A percentile compares a stretch with the other conserved stretches of the same genome.
Conservation (phyloP, 345 rosid genomes). For the Salix purpurea region DNA sequence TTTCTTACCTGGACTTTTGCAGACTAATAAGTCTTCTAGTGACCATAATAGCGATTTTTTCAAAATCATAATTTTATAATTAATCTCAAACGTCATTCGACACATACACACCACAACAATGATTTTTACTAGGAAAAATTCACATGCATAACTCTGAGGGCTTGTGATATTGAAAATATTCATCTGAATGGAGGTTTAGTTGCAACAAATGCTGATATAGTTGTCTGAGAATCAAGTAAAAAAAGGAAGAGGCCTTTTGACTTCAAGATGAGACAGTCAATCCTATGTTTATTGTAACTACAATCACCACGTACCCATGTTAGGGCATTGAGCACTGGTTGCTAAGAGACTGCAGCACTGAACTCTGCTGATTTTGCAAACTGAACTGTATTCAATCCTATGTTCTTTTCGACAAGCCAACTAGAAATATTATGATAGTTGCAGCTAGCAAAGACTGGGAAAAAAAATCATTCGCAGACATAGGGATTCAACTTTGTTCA, state of each 20-base stretch:
- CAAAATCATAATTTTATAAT: too few relatives aligned
- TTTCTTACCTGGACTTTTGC: rapidly evolving
- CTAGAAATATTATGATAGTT: neutral
- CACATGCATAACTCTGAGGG: neutral
- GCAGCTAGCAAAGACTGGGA: neutral
- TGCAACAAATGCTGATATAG: neutral
- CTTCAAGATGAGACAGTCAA: neutral
- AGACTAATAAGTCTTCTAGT: too few relatives aligned
- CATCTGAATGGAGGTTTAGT: neutral
- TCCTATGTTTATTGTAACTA: neutral
- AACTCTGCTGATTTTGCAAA: neutral
- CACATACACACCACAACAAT: too few relatives aligned
- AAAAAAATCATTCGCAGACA: neutral
- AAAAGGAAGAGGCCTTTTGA: neutral
- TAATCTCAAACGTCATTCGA: too few relatives aligned
- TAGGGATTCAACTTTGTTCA: neutral
- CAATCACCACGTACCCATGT: neutral
- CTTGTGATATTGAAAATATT: neutral
- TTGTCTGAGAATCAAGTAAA: neutral
- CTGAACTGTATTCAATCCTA: too few relatives aligned
- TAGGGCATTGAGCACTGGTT: neutral
- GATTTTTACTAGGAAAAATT: neutral
- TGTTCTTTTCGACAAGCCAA: neutral
- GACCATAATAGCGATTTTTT: too few relatives aligned
- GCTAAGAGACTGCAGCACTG: neutral